phyloP scores from a whole-genome alignment of 306 rosid species.

The Vigna reflexopilosa region DNA sequence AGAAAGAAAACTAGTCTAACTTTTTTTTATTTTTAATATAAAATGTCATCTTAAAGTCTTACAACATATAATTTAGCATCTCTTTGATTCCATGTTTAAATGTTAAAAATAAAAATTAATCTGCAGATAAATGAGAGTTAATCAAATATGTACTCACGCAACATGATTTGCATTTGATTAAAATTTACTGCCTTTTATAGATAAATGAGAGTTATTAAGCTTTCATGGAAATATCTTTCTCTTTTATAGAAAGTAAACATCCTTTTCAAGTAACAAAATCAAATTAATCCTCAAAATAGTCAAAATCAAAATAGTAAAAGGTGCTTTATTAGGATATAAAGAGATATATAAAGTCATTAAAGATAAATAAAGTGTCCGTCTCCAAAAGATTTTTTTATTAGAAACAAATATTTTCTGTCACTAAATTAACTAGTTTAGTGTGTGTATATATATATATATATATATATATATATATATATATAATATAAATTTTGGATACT shows the following conservation, averaged over 20 bases:
- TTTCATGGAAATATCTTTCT: neutral
- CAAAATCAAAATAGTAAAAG: slow-evolving; percentile 10
- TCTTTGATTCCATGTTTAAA: too few relatives aligned
- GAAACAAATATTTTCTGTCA: neutral
- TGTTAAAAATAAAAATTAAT: too few relatives aligned
- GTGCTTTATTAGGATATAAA: neutral
- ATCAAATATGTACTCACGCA: too few relatives aligned
- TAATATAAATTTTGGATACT: too few relatives aligned
- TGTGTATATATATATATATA: too few relatives aligned
- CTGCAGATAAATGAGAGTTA: too few relatives aligned
- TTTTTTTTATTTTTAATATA: neutral
- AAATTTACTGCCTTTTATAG: too few relatives aligned
- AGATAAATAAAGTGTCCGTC: neutral
- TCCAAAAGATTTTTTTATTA: neutral
- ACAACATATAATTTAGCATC: neutral
- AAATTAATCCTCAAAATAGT: neutral
- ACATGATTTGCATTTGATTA: too few relatives aligned
- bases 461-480: too few relatives aligned
- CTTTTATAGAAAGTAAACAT: neutral
- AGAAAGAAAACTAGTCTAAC: neutral
- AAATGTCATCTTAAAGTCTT: neutral
- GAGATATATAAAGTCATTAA: neutral
- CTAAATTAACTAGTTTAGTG: neutral
- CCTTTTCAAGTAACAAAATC: neutral
- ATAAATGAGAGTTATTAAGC: too few relatives aligned